These are phyloP conservation scores for Gossypium schwendimanii DNA, from an alignment of 441 rosid genomes.

Conservation along the genomic window DNA sequence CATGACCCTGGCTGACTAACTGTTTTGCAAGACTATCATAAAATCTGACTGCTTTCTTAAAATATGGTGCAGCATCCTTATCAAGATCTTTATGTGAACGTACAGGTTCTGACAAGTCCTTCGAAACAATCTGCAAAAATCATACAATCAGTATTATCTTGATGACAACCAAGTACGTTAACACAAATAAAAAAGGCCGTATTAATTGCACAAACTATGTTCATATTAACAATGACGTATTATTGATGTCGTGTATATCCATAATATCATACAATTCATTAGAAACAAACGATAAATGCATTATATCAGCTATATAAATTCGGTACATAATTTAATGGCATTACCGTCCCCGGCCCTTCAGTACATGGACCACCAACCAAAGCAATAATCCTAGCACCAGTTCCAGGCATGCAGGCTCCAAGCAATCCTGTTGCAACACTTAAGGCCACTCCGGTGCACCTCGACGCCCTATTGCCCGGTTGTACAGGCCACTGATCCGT, in stretches of 20 bases:
- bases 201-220: background rate
- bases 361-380: conserved; percentile 99
- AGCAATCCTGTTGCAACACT: conserved; percentile 84
- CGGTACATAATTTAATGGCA: conserved; percentile 2
- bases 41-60: conserved; percentile 87
- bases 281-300: background rate
- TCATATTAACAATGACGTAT: background rate
- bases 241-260: background rate
- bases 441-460: conserved; percentile 96
- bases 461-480: conserved; percentile 58
- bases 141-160: conserved; percentile 9
- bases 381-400: conserved; percentile 87
- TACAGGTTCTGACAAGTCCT: conserved; percentile 95
- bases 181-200: background rate
- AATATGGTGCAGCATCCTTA: conserved; percentile 96
- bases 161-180: background rate
- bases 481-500: conserved; percentile 92
- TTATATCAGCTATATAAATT: background rate
- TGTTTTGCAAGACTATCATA: conserved; percentile 90
- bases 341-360: conserved; percentile 98
- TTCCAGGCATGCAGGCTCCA: conserved; percentile 93
- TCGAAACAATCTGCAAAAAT: conserved; percentile 74
- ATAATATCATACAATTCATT: background rate
- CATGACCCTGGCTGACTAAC: conserved; percentile 95
- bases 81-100: conserved; percentile 99